Evolutionary conservation across 2,329 filamentous ascomycete species (phyloP).

Genomic region (Colletotrichum liaoningense): DNA sequence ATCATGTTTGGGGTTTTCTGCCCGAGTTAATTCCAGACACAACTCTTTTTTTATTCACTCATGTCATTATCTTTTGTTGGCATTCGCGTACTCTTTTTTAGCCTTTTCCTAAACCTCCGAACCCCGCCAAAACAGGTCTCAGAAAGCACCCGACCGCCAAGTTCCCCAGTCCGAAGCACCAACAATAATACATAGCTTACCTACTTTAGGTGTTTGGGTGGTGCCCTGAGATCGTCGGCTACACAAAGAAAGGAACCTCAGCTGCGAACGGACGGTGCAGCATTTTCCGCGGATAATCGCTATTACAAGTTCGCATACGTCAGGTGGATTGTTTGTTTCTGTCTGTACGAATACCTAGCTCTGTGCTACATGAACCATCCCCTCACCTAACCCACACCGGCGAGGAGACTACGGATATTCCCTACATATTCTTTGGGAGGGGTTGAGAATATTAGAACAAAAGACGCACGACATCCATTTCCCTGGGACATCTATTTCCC

Average conservation of each 20-base stretch:
- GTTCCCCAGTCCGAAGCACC: background rate
- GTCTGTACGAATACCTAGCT: too few relatives aligned
- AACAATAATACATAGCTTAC: background rate
- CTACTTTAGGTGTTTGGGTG: background rate
- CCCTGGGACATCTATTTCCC: too few relatives aligned
- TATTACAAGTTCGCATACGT: background rate
- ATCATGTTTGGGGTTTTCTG: too few relatives aligned
- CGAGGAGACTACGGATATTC: background rate
- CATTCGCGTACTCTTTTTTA: background rate
- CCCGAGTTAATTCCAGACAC: too few relatives aligned
- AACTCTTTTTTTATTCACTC: too few relatives aligned
- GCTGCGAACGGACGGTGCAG: constrained; percentile 2
- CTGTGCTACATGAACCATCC: background rate
- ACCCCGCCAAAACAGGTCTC: background rate
- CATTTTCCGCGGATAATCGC: background rate
- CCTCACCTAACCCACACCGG: background rate
- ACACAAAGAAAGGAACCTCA: background rate
- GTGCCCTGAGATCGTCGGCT: background rate
- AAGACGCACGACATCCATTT: background rate
- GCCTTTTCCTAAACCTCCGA: background rate
- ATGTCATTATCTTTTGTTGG: too few relatives aligned
- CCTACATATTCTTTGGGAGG: too few relatives aligned
- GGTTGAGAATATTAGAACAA: background rate
- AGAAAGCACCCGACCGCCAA: background rate
- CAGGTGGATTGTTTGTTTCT: background rate